Conservation (phyloP, 2,329 filamentous ascomycete genomes). For the Ceratocystis huliohia region DNA sequence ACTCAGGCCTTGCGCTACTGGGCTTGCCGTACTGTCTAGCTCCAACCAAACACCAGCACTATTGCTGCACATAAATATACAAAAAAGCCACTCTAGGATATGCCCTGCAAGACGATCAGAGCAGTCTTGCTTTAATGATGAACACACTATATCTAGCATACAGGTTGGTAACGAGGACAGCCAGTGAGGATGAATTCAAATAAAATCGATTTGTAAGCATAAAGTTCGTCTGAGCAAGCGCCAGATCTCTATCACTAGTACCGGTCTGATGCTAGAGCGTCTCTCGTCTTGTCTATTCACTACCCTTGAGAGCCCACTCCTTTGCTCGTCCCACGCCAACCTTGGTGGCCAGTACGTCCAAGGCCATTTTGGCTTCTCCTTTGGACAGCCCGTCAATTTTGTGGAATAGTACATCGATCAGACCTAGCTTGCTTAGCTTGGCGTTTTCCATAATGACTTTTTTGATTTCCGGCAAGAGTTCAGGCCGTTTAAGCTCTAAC, state of each 20-base stretch:
- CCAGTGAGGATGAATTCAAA: neutral
- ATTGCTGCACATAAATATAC: neutral
- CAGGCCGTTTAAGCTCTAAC: constrained; percentile 24
- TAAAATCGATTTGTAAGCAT: neutral
- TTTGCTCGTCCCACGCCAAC: constrained; percentile 30
- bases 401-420: constrained; percentile 32
- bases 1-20: too few relatives aligned
- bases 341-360: constrained; percentile 33
- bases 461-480: constrained; percentile 33
- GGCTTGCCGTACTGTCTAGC: neutral
- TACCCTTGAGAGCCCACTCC: constrained; percentile 28
- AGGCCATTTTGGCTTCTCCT: constrained; percentile 32
- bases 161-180: neutral
- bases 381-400: constrained; percentile 31
- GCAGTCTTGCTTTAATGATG: neutral
- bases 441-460: constrained; percentile 32
- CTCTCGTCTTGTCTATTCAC: neutral
- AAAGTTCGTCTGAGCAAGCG: neutral
- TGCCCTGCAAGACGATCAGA: too few relatives aligned
- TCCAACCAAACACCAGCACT: too few relatives aligned
- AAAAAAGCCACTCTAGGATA: neutral
- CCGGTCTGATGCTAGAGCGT: neutral
- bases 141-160: neutral
- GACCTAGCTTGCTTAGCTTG: constrained; percentile 32
- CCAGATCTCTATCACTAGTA: neutral